phyloP scores from a whole-genome alignment of 2,329 filamentous ascomycete species.

The Trichophyton equinum region DNA sequence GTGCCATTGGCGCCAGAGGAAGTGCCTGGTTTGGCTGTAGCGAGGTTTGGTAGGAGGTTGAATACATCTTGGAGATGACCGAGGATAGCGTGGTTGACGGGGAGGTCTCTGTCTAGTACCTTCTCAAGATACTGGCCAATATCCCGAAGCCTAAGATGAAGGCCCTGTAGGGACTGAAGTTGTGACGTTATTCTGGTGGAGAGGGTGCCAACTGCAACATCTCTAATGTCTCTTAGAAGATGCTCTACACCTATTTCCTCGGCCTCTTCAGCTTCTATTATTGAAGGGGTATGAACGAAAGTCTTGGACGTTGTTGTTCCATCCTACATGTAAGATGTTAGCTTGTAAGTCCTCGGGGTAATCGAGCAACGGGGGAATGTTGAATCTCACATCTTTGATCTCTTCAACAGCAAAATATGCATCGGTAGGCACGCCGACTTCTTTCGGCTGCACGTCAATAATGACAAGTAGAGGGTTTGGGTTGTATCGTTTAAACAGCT shows the following conservation, averaged over 20 bases:
- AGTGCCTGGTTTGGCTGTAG: slow-evolving; percentile 54
- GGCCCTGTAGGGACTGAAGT: slow-evolving; percentile 88
- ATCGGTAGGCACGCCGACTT: slow-evolving; percentile 93
- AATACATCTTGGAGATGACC: slow-evolving; percentile 99
- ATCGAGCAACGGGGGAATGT: neutral
- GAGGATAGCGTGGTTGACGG: slow-evolving; percentile 92
- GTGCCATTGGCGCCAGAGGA: slow-evolving; percentile 45
- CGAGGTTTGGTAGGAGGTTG: slow-evolving; percentile 92
- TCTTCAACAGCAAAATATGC: slow-evolving; percentile 99
- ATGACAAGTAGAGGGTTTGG: slow-evolving; percentile 94
- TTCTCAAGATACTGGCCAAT: slow-evolving; percentile 94
- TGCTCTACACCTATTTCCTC: slow-evolving; percentile 99
- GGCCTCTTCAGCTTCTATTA: slow-evolving; percentile 96
- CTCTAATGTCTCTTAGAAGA: slow-evolving; percentile 90
- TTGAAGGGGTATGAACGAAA: slow-evolving; percentile 95
- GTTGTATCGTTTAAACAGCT: slow-evolving; percentile 98
- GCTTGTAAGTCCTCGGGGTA: neutral
- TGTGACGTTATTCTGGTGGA: slow-evolving; percentile 96
- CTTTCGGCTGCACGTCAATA: slow-evolving; percentile 95
- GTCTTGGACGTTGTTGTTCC: slow-evolving; percentile 94
- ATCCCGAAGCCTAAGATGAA: slow-evolving; percentile 86
- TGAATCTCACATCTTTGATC: slow-evolving; percentile 79
- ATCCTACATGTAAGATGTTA: slow-evolving; percentile 46
- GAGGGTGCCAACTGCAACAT: slow-evolving; percentile 91
- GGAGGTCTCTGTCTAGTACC: slow-evolving; percentile 81